Conservation (phyloP, 2,329 filamentous ascomycete genomes). For the Ophiostoma himal-ulmi region DNA sequence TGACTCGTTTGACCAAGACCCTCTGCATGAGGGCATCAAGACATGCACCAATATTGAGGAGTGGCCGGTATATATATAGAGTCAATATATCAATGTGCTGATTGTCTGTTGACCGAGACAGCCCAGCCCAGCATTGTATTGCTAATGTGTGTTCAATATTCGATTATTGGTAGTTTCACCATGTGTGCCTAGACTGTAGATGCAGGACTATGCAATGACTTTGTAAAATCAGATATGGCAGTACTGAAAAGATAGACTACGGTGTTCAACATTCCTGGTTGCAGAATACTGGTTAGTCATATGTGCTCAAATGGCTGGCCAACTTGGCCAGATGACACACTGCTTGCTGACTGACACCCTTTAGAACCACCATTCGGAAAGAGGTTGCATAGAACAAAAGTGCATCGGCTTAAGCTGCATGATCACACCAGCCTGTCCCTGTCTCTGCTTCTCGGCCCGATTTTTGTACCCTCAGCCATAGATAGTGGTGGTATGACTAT, state of each 20-base stretch:
- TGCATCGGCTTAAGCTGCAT: not conserved
- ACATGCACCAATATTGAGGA: not conserved
- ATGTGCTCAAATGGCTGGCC: no score
- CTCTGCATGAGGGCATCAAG: not conserved
- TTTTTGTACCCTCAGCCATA: not conserved
- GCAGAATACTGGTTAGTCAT: no score
- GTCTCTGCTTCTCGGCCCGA: not conserved
- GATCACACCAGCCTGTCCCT: not conserved
- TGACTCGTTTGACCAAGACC: not conserved
- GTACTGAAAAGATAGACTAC: no score
- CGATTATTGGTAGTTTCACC: not conserved
- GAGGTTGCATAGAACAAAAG: not conserved
- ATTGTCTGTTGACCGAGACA: not conserved
- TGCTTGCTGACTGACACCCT: not conserved
- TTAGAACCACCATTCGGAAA: not conserved
- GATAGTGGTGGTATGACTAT: not conserved
- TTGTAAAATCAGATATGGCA: no score
- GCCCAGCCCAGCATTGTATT: not conserved
- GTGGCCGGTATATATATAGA: not conserved
- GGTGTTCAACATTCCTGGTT: no score
- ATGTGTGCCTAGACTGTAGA: no score
- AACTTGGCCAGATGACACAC: not conserved
- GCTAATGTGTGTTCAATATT: not conserved
- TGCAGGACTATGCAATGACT: no score
- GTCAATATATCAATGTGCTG: not conserved